Conservation (phyloP, 2,329 filamentous ascomycete genomes). For the Verticillium zaregamsianum region DNA sequence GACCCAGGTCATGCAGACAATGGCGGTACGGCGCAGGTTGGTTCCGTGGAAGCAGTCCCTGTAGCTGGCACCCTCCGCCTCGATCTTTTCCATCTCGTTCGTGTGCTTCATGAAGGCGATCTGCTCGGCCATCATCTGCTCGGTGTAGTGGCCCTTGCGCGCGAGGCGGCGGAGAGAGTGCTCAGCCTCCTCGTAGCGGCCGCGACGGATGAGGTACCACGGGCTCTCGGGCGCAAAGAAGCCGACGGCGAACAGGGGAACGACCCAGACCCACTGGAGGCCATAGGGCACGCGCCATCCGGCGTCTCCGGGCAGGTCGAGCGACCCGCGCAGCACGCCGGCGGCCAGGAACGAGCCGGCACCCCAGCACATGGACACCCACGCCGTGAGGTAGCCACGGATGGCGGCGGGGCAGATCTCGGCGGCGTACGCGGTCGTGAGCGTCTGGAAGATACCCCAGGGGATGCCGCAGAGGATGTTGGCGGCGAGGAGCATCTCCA, state of each 20-base stretch:
- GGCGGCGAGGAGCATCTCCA: constrained; percentile 25
- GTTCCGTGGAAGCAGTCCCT: constrained; percentile 36
- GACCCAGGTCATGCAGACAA: constrained; percentile 32
- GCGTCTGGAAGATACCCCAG: constrained; percentile 27
- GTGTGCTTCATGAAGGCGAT: constrained; percentile 42
- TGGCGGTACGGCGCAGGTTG: constrained; percentile 34
- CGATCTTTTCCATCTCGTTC: constrained; percentile 24
- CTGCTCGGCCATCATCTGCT: constrained; percentile 34
- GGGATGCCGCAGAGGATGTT: constrained; percentile 21
- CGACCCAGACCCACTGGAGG: constrained; percentile 25
- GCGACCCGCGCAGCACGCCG: constrained; percentile 30
- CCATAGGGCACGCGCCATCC: constrained; percentile 18
- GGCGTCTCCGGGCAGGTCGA: constrained; percentile 24
- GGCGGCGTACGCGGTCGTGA: constrained; percentile 32
- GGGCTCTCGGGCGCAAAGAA: constrained; percentile 46
- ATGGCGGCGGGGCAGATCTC: constrained; percentile 30
- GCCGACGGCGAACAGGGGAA: constrained; percentile 28
- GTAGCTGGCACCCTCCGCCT: constrained; percentile 30
- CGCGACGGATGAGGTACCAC: constrained; percentile 38
- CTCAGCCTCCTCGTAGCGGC: constrained; percentile 31
- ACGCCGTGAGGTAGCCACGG: constrained; percentile 30
- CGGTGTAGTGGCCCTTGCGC: constrained; percentile 39
- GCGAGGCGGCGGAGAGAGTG: constrained; percentile 26
- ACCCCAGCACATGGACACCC: constrained; percentile 33
- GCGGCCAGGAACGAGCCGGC: constrained; percentile 32